Conservation (phyloP, 345 rosid species). For the Camelina neglecta region DNA sequence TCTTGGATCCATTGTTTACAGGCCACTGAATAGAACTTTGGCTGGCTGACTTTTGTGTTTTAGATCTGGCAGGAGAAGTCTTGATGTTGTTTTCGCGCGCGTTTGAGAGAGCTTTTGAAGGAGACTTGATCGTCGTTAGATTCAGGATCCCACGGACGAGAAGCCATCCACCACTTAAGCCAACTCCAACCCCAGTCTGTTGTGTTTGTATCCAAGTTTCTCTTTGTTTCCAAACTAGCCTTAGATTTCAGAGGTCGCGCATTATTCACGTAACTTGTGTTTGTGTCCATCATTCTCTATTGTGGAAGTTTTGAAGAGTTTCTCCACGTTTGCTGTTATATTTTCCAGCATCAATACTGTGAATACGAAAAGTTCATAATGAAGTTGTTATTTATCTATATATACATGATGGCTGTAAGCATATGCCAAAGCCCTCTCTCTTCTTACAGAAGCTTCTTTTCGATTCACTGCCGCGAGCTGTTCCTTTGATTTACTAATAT, state of each 20-base stretch:
- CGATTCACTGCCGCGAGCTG: too few relatives aligned
- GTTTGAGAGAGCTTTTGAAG: background rate
- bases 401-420: constrained; percentile 16
- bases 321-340: constrained; percentile 47
- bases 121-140: constrained; percentile 32
- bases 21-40: constrained; percentile 26
- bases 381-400: background rate
- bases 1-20: background rate
- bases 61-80: constrained; percentile 40
- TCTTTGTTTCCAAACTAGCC: too few relatives aligned
- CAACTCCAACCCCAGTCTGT: constrained; percentile 49
- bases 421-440: too few relatives aligned
- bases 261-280: background rate
- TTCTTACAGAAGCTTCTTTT: too few relatives aligned
- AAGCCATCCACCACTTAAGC: constrained; percentile 48
- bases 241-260: too few relatives aligned
- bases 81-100: constrained; percentile 25
- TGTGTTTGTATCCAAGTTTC: background rate
- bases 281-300: constrained; percentile 37
- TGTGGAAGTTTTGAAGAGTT: constrained; percentile 45
- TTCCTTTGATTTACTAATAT: too few relatives aligned
- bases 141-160: constrained; percentile 48
- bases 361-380: background rate
- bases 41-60: constrained; percentile 30
- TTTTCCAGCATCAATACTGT: background rate